Base-by-base conservation (phyloP, 768 basidiomycete genomes). In the Scleroderma citrinum region DNA sequence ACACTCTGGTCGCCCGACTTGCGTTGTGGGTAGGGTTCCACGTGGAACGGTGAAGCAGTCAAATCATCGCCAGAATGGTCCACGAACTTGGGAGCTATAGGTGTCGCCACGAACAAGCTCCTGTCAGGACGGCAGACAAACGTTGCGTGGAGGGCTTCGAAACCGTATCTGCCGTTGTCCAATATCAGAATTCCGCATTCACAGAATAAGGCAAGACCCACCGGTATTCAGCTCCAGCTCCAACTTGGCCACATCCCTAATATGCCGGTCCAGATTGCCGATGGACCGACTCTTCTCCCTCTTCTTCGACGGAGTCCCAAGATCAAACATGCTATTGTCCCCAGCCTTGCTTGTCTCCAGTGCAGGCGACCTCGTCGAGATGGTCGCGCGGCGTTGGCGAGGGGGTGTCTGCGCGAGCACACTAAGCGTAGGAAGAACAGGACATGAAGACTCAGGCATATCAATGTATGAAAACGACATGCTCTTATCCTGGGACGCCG, bases 81-180 rank as follows among this genome's bases (percentile, higher is more conserved):
- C 4, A 65, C 65, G 11, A 69, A 70, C 30, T 70, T 69, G 5
- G 56, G 55, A 5, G 58, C 56, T 29, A 73, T 46, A 3, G 77
- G 72, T 5, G 80, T 71, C 6, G 80, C 77, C 44, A 88, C 76
- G 61, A 90, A 87, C 31, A 87, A 59, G 53, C 73, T 82, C 50
- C 78, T 76, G 61, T 90, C 85, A 16, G 91, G 62, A 89, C 74
- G 23, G 83, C 69, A 5, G 84, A 85, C 21, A 90, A 71, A 5
- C 80, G 76, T 17, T 30, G 60, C 23, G 74, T 75, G 3, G 79
- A 71, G n/a, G 70, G 73, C 43, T 59, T 52, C 29, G 56, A 62
- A 30, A 71, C 62, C 2, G 72, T 74, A 70, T 58, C 60, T 61
- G 41, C 21, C 30, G 17, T n/a, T 20, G n/a, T 7, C 12, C 7